Evolutionary conservation across 495 filamentous ascomycete genomes (phyloP).

Genomic region (Cenococcum geophilum): DNA sequence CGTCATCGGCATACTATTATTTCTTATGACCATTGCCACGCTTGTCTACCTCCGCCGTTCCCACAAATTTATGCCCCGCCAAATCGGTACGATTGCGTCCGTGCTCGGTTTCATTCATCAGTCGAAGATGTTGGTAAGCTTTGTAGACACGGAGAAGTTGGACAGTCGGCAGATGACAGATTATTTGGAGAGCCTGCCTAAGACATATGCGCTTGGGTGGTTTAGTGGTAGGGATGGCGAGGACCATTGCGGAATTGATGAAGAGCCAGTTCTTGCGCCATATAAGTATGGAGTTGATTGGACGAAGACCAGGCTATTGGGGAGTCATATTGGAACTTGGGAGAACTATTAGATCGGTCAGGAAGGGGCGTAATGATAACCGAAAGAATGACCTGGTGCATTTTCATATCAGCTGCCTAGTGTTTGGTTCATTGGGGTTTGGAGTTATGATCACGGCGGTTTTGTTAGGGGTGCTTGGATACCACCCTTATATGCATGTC

Average conservation of each 20-base stretch:
- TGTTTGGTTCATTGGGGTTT: no score
- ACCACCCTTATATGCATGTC: no score
- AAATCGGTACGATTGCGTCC: constrained; percentile 65
- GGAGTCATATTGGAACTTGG: constrained; percentile 31
- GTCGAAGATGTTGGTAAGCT: constrained; percentile 65
- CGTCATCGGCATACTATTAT: constrained; percentile 52
- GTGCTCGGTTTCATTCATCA: constrained; percentile 69
- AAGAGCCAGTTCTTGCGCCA: constrained; percentile 55
- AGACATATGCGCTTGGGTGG: constrained; percentile 69
- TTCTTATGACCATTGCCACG: constrained; percentile 47
- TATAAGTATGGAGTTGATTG: constrained; percentile 53
- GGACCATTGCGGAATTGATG: constrained; percentile 62
- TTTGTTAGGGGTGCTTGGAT: no score
- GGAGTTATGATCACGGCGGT: no score
- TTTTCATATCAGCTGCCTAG: not conserved
- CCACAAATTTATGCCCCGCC: constrained; percentile 61
- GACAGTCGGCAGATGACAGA: constrained; percentile 51
- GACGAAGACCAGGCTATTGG: constrained; percentile 26
- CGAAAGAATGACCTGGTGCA: not conserved
- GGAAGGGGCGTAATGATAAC: not conserved
- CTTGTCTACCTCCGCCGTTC: constrained; percentile 52
- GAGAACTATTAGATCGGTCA: constrained; percentile 15
- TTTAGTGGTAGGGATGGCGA: constrained; percentile 60
- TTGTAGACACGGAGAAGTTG: constrained; percentile 59
- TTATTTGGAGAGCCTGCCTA: constrained; percentile 48